Evolutionary conservation across 1,284 basidiomycete species (phyloP).

Genomic region (Ganoderma meredithae): DNA sequence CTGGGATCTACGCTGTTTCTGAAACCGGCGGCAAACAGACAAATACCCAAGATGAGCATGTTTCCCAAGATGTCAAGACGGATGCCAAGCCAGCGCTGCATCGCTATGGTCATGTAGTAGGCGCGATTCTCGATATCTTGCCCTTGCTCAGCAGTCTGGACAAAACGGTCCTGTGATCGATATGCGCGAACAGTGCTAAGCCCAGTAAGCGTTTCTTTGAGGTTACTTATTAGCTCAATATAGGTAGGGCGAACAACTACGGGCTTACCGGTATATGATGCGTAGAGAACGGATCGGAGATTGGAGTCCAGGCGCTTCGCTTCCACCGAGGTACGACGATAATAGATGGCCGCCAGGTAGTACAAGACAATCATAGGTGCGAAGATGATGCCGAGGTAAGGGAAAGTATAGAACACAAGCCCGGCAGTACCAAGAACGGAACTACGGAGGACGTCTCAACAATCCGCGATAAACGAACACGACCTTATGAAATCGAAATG

Average conservation of each 20-base stretch:
- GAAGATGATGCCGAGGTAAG: conserved; percentile 67
- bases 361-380: conserved; percentile 59
- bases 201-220: conserved; percentile 68
- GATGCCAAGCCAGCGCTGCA: conserved; percentile 66
- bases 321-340: conserved; percentile 66
- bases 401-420: conserved; percentile 71
- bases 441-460: conserved; percentile 11
- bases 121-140: conserved; percentile 75
- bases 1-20: conserved; percentile 56
- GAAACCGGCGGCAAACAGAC: conserved; percentile 69
- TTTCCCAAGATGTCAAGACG: conserved; percentile 76
- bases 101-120: conserved; percentile 79
- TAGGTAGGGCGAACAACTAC: not conserved
- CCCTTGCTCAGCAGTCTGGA: conserved; percentile 53
- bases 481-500: too few species aligned
- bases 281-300: conserved; percentile 70
- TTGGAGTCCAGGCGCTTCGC: conserved; percentile 78
- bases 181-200: conserved; percentile 72
- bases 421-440: conserved; percentile 60
- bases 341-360: conserved; percentile 56
- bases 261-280: conserved; percentile 52
- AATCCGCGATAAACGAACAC: not conserved
- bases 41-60: conserved; percentile 78
- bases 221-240: conserved; percentile 22
- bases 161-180: conserved; percentile 53